Evolutionary conservation across 495 filamentous ascomycete genomes (phyloP), one percentile per base, ranked within the genome.

Genomic region (Penicillium bovifimosum): DNA sequence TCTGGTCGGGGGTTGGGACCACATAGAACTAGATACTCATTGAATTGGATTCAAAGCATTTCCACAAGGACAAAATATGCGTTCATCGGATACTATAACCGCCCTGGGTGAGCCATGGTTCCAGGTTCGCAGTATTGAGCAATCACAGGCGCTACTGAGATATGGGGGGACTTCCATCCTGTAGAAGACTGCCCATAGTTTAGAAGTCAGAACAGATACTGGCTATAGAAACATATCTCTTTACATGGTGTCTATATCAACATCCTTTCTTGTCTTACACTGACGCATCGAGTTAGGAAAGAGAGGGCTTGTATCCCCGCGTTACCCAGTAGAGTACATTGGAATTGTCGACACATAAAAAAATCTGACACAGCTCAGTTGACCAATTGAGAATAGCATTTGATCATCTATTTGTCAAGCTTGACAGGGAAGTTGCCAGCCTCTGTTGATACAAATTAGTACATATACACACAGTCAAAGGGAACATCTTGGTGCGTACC

Each of bases 381-480:
- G 42, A 61, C 55, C 62, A 63, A 65, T 52, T 34, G 44, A 58
- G 52, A 54, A 33, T 33, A 43, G 47, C 9, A 35, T 31, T 51
- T 61, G 58, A 54, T 52, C 47, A 59, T 70, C 53, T 69, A 70
- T 54, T 58, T 63, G 47, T 78, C 75, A 59, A 80, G 68, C 50
- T 64, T 64, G 52, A 76, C 83, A 32, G 91, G 91, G 81, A 96
- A 96, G 74, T 85, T 96, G 66, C 92, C 92, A 61, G 86, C 83
- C 72, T 92, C 92, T 93, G 76, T 54, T 14, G 17, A 20, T 47
- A 32, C 35, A 32, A 26, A 43, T 62, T 58, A 66, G 55, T 47
- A 54, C 52, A 27, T 7, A 47, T 13, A 13, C 18, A 29, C 56
- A 45, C 33, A 45, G 47, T 45, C 20, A 36, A 40, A 11, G 36